phyloP scores from a whole-genome alignment of 768 basidiomycete species.

The Leccinum aurantiacum region DNA sequence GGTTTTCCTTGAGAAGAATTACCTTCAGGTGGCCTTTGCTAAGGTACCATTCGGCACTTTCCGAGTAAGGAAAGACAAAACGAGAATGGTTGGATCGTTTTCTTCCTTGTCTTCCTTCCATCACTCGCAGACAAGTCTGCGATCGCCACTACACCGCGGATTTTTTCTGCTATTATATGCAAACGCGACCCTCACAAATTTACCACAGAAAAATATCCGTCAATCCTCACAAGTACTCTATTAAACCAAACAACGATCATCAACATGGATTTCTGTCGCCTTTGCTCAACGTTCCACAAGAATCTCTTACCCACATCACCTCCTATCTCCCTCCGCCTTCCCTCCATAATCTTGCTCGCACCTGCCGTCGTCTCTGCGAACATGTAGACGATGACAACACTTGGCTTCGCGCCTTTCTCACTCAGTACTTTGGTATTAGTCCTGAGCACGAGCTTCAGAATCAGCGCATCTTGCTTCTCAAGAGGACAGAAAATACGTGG shows the following conservation, averaged over 20 bases:
- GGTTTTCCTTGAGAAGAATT: too few species aligned
- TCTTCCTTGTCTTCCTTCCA: constrained; percentile 2
- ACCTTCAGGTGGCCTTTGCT: too few species aligned
- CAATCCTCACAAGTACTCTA: constrained; percentile 29
- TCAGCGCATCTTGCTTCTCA: constrained; percentile 49
- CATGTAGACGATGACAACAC: constrained; percentile 79
- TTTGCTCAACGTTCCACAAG: constrained; percentile 58
- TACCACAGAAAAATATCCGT: constrained; percentile 37
- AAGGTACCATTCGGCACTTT: too few species aligned
- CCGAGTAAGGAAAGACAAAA: constrained; percentile 1
- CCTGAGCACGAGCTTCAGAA: constrained; percentile 60
- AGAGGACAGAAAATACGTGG: constrained; percentile 63
- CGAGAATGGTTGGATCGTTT: background rate
- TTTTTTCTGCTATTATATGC: constrained; percentile 58
- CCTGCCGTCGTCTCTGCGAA: constrained; percentile 50
- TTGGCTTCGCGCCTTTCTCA: constrained; percentile 74
- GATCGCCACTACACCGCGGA: constrained; percentile 15
- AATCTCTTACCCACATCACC: constrained; percentile 76
- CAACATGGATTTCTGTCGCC: constrained; percentile 53
- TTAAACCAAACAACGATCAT: constrained; percentile 23
- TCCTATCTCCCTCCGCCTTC: constrained; percentile 66
- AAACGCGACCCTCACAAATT: constrained; percentile 48
- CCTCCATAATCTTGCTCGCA: constrained; percentile 56
- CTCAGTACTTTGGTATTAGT: constrained; percentile 61
- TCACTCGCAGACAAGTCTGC: constrained; percentile 29